Evolutionary conservation across 331 rosid genomes (phyloP), one percentile per base, ranked within the genome.

Genomic region (Quercus phellos): DNA sequence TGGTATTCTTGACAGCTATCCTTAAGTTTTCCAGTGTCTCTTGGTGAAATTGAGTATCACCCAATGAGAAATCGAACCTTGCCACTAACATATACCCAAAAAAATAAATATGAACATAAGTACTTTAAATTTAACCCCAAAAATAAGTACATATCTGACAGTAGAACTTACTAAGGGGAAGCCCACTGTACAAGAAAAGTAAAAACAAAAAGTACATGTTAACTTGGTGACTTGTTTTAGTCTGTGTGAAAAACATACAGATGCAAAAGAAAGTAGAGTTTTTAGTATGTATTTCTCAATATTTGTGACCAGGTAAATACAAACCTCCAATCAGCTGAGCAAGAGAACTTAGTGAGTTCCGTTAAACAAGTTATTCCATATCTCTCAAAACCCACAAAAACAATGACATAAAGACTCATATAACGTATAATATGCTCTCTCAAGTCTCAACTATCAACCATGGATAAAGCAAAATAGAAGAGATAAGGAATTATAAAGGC

Each of bases 11-110:
- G 75, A 92, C 72, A 27, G 96, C 96, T 67, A 55, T 73, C 84
- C 75, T 90, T 80, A 92, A 80, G 82, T 92, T 92, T 80, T 88
- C 92, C 85, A 89, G 46, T 38, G 97, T 84, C 89, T 89, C 92
- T 88, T 90, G 97, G 83, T 92, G 97, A 82, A 84, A 92, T 66
- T 88, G 88, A 35, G 83, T 61, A 78, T 92, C 91, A 17, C 96
- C 92, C 97, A 94, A 90, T 22, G 97, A 90, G 79, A 90, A 90
- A 67, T 92, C 97, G 61, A 92, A 87, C 84, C 97, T 84, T 30
- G 96, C 97, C 80, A 92, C 97, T 92, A 85, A 68, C 24, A 72
- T 79, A 76, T 69, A 21, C 35, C 26, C 75, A 74, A 80, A 82
- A 34, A 60, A 13, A 79, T 67, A 30, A 63, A 71, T 71, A 68